These are phyloP conservation scores for Neurospora sp. DNA, from an alignment of 495 filamentous ascomycete species.

Conservation along the genomic window DNA sequence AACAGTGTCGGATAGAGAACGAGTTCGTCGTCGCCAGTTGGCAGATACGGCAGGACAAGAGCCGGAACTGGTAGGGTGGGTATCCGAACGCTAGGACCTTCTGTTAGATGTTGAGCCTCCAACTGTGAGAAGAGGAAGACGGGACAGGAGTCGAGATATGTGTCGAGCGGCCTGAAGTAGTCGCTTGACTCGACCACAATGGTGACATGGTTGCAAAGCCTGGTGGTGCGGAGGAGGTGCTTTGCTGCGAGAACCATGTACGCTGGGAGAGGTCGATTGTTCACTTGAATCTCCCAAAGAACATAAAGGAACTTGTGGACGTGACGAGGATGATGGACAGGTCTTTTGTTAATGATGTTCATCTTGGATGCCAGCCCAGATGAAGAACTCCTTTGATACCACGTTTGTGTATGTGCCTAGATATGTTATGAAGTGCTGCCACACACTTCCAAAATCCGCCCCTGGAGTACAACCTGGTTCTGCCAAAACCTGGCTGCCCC, in stretches of 20 bases:
- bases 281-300: conserved; percentile 6
- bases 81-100: conserved; percentile 7
- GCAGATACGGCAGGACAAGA: conserved; percentile 9
- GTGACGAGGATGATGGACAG: not conserved
- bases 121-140: conserved; percentile 28
- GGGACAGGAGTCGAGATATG: conserved; percentile 8
- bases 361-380: not conserved
- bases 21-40: not conserved
- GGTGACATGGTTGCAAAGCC: conserved; percentile 5
- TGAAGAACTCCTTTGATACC: not conserved
- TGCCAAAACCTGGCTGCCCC: not conserved
- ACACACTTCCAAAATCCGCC: not conserved
- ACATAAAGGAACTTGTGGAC: conserved; percentile 3
- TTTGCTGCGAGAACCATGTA: conserved; percentile 8
- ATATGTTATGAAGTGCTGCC: not conserved
- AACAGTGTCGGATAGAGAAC: conserved; percentile 21
- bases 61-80: conserved; percentile 13
- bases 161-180: not conserved
- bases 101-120: conserved; percentile 24
- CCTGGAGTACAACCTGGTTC: not conserved
- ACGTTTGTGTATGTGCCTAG: not conserved
- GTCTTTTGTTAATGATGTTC: not conserved
- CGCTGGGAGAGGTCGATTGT: conserved; percentile 5
- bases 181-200: conserved; percentile 4
- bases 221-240: conserved; percentile 5